Evolutionary conservation across 352 stramenopile species (phyloP).

Genomic region (Stramenopiles sp.): DNA sequence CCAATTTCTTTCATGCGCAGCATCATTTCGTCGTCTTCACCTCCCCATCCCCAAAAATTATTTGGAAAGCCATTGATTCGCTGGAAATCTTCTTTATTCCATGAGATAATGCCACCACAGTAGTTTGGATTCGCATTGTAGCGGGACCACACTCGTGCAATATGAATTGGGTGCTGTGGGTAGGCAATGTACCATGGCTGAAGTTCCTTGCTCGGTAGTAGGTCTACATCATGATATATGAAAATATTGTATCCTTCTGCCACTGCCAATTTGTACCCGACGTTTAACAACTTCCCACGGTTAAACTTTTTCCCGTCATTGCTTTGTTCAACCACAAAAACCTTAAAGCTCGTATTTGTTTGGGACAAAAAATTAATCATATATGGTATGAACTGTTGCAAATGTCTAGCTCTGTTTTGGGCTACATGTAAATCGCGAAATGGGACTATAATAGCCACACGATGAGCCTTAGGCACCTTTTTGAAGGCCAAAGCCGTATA

Average conservation of each 20-base stretch:
- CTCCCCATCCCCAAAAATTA: constrained; percentile 57
- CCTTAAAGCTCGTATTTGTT: constrained; percentile 41
- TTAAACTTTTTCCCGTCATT: constrained; percentile 84
- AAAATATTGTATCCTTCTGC: constrained; percentile 53
- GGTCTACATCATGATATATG: constrained; percentile 87
- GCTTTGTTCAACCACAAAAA: constrained; percentile 83
- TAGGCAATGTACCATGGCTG: constrained; percentile 44
- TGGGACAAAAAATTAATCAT: constrained; percentile 56
- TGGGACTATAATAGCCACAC: constrained; percentile 67
- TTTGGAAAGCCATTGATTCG: constrained; percentile 84
- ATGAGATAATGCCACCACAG: constrained; percentile 74
- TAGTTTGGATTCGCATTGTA: constrained; percentile 83
- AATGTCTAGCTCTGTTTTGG: constrained; percentile 61
- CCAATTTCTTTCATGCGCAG: background rate
- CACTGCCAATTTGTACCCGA: constrained; percentile 66
- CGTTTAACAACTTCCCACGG: constrained; percentile 83
- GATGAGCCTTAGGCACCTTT: constrained; percentile 7
- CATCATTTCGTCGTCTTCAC: background rate
- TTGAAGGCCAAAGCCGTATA: background rate
- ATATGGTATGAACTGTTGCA: constrained; percentile 65
- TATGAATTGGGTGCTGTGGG: constrained; percentile 58
- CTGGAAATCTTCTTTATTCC: constrained; percentile 60
- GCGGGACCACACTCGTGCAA: constrained; percentile 73
- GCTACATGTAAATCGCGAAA: constrained; percentile 65
- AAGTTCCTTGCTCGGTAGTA: constrained; percentile 63